phyloP scores from a whole-genome alignment of 352 stramenopile species.

The Phytopythium vexans region DNA sequence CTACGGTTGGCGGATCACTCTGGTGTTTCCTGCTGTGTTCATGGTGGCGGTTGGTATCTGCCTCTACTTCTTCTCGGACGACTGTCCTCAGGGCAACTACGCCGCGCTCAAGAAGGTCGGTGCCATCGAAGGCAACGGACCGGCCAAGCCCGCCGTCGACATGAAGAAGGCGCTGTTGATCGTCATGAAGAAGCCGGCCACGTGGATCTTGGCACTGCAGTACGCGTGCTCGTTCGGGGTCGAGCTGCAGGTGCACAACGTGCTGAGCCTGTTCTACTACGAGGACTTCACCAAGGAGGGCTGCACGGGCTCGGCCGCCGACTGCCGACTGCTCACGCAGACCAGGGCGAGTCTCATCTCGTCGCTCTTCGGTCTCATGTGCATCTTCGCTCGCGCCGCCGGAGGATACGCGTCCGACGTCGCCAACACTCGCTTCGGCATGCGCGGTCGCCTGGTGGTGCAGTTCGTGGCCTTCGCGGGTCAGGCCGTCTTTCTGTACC shows the following conservation, averaged over 20 bases:
- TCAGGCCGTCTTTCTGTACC: slow-evolving; percentile 76
- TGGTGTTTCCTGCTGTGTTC: slow-evolving; percentile 86
- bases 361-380: slow-evolving; percentile 93
- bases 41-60: slow-evolving; percentile 68
- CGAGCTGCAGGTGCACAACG: slow-evolving; percentile 94
- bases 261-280: slow-evolving; percentile 89
- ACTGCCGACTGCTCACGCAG: slow-evolving; percentile 10
- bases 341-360: slow-evolving; percentile 84
- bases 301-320: slow-evolving; percentile 23
- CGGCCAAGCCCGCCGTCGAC: slow-evolving; percentile 16
- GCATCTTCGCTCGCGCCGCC: slow-evolving; percentile 88
- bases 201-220: slow-evolving; percentile 90
- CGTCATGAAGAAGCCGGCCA: slow-evolving; percentile 54
- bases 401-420: slow-evolving; percentile 85
- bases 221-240: slow-evolving; percentile 94
- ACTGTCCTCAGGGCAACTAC: slow-evolving; percentile 92
- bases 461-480: slow-evolving; percentile 72
- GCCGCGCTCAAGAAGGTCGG: slow-evolving; percentile 50
- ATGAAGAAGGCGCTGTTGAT: slow-evolving; percentile 35
- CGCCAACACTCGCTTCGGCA: slow-evolving; percentile 67
- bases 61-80: slow-evolving; percentile 85
- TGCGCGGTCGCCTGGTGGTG: slow-evolving; percentile 80
- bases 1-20: slow-evolving; percentile 87
- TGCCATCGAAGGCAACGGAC: too few species aligned
- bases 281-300: slow-evolving; percentile 74